These are phyloP conservation scores for Erythrophleum ivorense DNA, from an alignment of 331 rosid genomes.

Conservation along the genomic window DNA sequence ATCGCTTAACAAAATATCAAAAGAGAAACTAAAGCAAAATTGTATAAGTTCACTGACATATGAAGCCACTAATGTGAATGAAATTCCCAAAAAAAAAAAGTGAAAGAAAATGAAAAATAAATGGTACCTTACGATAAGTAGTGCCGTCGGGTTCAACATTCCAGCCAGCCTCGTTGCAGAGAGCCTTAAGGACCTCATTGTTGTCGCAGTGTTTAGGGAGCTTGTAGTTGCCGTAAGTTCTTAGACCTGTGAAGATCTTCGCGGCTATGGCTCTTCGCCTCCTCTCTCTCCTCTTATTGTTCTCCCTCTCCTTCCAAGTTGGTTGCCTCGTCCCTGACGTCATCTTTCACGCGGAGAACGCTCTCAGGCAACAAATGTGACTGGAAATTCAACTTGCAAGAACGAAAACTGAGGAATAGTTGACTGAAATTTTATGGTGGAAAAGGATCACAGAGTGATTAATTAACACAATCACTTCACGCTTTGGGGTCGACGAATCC, in stretches of 20 bases:
- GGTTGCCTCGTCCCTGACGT: constrained; percentile 79
- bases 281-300: constrained; percentile 85
- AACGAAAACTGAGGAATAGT: not conserved
- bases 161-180: constrained; percentile 92
- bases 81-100: not conserved
- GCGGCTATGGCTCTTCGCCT: constrained; percentile 84
- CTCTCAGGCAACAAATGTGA: constrained; percentile 7
- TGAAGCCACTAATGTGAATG: not conserved
- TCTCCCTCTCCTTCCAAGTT: constrained; percentile 93
- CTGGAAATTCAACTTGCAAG: not conserved
- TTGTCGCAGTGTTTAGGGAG: constrained; percentile 94
- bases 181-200: constrained; percentile 93
- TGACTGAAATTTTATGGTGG: not conserved
- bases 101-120: not conserved
- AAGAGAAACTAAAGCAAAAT: not conserved
- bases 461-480: not conserved
- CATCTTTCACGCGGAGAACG: constrained; percentile 48
- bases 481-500: not conserved
- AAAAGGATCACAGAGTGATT: not conserved
- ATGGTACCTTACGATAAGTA: constrained; percentile 82
- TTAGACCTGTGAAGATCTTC: constrained; percentile 80
- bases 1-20: not conserved
- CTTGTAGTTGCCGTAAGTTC: constrained; percentile 83
- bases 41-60: not conserved
- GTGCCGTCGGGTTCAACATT: constrained; percentile 85